Conservation (phyloP, 176 grass and related monocot species). For the Ampelocalamus luodianensis region DNA sequence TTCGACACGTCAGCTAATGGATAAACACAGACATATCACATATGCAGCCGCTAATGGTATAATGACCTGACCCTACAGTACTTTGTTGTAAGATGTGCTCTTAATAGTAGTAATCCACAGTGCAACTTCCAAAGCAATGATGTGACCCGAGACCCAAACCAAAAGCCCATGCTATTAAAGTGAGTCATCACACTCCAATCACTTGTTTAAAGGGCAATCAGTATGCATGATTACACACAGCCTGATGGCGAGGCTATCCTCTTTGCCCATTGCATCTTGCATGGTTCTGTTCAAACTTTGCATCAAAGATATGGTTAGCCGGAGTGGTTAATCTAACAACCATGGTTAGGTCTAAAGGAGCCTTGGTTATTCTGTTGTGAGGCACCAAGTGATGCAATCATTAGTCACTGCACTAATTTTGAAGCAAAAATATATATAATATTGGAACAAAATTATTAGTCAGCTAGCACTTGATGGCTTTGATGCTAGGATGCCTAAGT, state of each 20-base stretch:
- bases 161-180: constrained; percentile 25
- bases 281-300: constrained; percentile 35
- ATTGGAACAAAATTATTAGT: not conserved
- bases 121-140: constrained; percentile 23
- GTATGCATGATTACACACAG: constrained; percentile 3
- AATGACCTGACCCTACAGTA: not conserved
- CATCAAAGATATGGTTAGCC: constrained; percentile 34
- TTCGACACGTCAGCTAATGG: not conserved
- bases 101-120: not conserved
- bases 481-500: constrained; percentile 16
- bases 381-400: constrained; percentile 43
- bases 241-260: not conserved
- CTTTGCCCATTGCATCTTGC: constrained; percentile 15
- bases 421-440: constrained; percentile 8
- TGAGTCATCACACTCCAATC: constrained; percentile 1
- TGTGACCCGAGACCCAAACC: constrained; percentile 29
- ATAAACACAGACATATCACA: not conserved
- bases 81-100: constrained; percentile 14
- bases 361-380: constrained; percentile 27
- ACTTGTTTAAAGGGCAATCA: constrained; percentile 31
- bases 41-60: not conserved
- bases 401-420: constrained; percentile 15
- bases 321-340: constrained; percentile 36
- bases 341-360: constrained; percentile 43
- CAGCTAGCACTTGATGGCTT: not conserved